Percentiles rank a stretch among this genome's conserved stretches.
phyloP scores from a whole-genome alignment of 2,329 filamentous ascomycete species.

The Nakataea oryzae region DNA sequence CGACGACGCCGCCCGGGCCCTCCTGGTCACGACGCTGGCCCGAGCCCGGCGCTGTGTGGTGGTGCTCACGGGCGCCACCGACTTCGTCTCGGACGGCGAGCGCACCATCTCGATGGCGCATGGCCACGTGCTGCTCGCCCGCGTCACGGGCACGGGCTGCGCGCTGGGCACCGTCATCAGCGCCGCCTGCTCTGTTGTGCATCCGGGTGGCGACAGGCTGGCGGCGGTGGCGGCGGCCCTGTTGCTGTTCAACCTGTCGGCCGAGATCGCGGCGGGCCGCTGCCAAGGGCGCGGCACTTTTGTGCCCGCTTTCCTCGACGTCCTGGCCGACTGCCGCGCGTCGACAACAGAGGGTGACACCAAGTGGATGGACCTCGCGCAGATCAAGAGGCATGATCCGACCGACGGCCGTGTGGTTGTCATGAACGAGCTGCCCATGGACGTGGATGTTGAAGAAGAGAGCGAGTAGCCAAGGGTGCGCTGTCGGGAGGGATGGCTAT shows the following conservation, averaged over 20 bases:
- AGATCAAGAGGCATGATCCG: not conserved
- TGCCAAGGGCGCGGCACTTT: conserved; percentile 80
- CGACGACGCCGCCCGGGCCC: conserved; percentile 35
- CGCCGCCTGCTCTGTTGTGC: conserved; percentile 41
- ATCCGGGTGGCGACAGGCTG: conserved; percentile 43
- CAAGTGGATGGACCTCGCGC: conserved; percentile 6
- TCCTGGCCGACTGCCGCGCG: conserved; percentile 32
- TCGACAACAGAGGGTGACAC: conserved; percentile 7
- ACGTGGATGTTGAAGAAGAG: too few species aligned
- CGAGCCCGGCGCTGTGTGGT: conserved; percentile 57
- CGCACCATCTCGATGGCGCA: conserved; percentile 55
- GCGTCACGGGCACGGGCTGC: conserved; percentile 75
- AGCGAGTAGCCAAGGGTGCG: too few species aligned
- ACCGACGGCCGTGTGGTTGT: not conserved
- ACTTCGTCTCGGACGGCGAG: conserved; percentile 67
- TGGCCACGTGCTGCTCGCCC: conserved; percentile 60
- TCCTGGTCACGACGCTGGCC: conserved; percentile 57
- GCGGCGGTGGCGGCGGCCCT: conserved; percentile 62
- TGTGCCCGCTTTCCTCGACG: conserved; percentile 76
- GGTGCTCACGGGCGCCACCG: conserved; percentile 70
- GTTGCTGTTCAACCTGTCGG: conserved; percentile 65
- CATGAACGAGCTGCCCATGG: not conserved
- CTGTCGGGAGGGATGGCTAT: too few species aligned
- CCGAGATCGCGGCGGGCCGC: conserved; percentile 57
- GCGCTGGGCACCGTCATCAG: conserved; percentile 75